Percentiles rank a stretch among this genome's conserved stretches.
These are phyloP conservation scores for Grigorovia jiainica DNA, from an alignment of 805 yeast species.

Conservation along the genomic window DNA sequence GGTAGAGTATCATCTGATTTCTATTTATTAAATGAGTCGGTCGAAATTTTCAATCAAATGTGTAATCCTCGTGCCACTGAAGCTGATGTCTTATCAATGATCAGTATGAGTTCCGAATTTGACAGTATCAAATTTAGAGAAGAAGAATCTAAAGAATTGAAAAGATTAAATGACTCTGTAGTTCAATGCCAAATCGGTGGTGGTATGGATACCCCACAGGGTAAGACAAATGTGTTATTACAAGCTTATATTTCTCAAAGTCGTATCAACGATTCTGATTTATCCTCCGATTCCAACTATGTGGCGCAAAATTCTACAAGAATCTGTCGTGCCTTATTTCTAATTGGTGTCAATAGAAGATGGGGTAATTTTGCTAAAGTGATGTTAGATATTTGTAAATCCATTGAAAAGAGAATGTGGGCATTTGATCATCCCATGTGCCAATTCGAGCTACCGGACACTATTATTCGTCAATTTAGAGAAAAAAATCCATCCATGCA, in stretches of 20 bases:
- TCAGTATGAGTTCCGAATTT: conserved; percentile 89
- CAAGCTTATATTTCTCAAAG: conserved; percentile 84
- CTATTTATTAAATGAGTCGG: conserved; percentile 71
- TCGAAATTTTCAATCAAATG: conserved; percentile 82
- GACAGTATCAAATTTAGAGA: conserved; percentile 82
- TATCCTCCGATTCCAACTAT: conserved; percentile 79
- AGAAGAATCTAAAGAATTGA: conserved; percentile 75
- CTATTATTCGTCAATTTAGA: conserved; percentile 51
- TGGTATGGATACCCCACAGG: conserved; percentile 62
- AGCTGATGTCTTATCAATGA: conserved; percentile 81
- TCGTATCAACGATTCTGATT: conserved; percentile 63
- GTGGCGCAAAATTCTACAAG: conserved; percentile 94
- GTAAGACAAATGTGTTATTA: conserved; percentile 76
- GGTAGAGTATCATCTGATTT: conserved; percentile 95
- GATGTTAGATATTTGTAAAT: conserved; percentile 72
- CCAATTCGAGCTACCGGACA: conserved; percentile 74
- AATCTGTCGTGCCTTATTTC: conserved; percentile 81
- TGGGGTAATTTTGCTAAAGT: conserved; percentile 81
- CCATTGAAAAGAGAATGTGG: conserved; percentile 82
- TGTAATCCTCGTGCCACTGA: conserved; percentile 80
- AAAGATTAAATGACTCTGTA: conserved; percentile 45
- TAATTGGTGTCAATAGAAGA: conserved; percentile 76
- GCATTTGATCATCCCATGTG: conserved; percentile 80
- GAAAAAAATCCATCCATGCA: conserved; percentile 62
- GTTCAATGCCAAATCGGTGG: conserved; percentile 80